Percentiles rank a stretch among this genome's conserved stretches.
phyloP scores from a whole-genome alignment of 129 eudicot genomes.

The Artemisia tridentata region DNA sequence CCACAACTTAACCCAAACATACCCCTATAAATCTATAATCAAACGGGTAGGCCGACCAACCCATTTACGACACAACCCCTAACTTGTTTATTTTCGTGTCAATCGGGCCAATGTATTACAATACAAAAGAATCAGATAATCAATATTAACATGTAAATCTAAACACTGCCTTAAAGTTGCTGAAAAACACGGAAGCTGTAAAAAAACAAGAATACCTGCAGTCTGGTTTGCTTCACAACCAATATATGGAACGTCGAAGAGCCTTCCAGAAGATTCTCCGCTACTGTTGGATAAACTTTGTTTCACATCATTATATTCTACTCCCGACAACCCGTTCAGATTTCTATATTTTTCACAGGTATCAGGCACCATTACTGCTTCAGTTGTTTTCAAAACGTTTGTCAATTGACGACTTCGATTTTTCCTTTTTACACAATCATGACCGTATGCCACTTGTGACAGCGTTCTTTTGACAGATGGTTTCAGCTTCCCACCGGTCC shows the following conservation, averaged over 20 bases:
- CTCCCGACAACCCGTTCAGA: conserved; percentile 38
- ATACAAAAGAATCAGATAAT: too few relatives aligned
- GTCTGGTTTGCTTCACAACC: conserved; percentile 38
- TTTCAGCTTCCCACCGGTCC: conserved; percentile 28
- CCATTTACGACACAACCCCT: too few relatives aligned
- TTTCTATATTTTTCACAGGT: conserved; percentile 39
- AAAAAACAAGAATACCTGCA: neutral
- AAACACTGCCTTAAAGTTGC: neutral
- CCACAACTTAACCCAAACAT: too few relatives aligned
- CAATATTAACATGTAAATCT: neutral
- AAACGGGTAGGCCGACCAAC: too few relatives aligned
- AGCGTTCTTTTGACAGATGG: conserved; percentile 57
- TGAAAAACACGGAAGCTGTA: neutral
- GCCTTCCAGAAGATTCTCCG: conserved; percentile 41
- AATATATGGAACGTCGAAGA: conserved; percentile 68
- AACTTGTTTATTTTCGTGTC: too few relatives aligned
- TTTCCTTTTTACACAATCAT: conserved; percentile 59
- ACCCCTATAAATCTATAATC: too few relatives aligned
- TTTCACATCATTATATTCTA: conserved; percentile 50
- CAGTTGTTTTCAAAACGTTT: conserved; percentile 60
- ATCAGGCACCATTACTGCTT: conserved; percentile 63
- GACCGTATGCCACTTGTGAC: conserved; percentile 56
- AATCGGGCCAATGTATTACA: too few relatives aligned
- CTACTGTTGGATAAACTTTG: conserved; percentile 52
- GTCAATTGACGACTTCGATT: conserved; percentile 54